Evolutionary conservation across 140 eudicot genomes (phyloP), one percentile per base, ranked within the genome.

Genomic region (Stevia rebaudiana): DNA sequence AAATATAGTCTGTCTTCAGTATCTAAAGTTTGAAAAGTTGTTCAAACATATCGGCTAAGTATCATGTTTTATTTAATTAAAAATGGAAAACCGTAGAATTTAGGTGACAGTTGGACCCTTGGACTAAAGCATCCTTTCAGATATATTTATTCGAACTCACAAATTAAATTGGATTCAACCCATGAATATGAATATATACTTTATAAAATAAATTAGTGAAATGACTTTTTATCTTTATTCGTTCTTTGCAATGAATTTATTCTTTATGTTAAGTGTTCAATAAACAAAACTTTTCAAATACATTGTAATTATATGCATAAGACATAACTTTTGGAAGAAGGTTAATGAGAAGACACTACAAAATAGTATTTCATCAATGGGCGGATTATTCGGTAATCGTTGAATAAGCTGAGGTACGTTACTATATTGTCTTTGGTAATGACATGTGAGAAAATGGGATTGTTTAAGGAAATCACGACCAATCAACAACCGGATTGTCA

Each of bases 21-120:
- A 7, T 46, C 31, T 21, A n/a, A 23, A 41, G n/a, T 22, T 48
- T n/a, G 42, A 61, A 47, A 22, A 37, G 47, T 13, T 50, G 63
- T 71, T 71, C 76, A 69, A 71, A 71, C 25, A 50, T 71, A 49
- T 37, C 76, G 76, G 76, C 76, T 61, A 49, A 47, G 69, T 0
- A 51, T 52, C 33, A 28, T 28, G 3, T 33, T 33, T 33, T 33
- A 33, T 33, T 33, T 33, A 33, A 33, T 33, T 33, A 8, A 33
- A n/a, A n/a, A n/a, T n/a, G n/a, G n/a, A n/a, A n/a, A n/a, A n/a
- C n/a, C n/a, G n/a, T n/a, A n/a, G n/a, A n/a, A n/a, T n/a, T n/a
- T n/a, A n/a, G n/a, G n/a, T n/a, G n/a, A n/a, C n/a, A n/a, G n/a
- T n/a, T n/a, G n/a, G n/a, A n/a, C 59, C 40, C 61, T 47, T 49